Conservation (phyloP, 805 yeast species). For the Wickerhamiella kazuoi region DNA sequence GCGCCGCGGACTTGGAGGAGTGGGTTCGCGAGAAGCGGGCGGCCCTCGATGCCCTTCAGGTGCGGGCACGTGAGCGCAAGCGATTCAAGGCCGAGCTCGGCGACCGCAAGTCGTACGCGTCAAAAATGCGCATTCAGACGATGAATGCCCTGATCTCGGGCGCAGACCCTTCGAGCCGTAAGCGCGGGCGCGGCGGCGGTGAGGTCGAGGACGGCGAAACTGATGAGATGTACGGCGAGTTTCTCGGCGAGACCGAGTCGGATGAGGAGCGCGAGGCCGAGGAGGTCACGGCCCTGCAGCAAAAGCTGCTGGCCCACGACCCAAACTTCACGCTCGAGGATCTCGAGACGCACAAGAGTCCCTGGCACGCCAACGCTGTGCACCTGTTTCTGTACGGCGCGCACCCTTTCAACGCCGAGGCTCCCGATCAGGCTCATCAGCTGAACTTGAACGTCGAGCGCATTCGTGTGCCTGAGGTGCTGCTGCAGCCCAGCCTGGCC, state of each 20-base stretch:
- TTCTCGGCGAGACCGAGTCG: constrained; percentile 32
- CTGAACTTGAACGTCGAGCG: constrained; percentile 81
- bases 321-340: constrained; percentile 76
- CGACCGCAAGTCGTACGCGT: constrained; percentile 79
- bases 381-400: constrained; percentile 88
- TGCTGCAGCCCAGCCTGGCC: constrained; percentile 84
- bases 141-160: constrained; percentile 76
- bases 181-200: constrained; percentile 54
- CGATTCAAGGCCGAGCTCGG: constrained; percentile 60
- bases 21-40: constrained; percentile 65
- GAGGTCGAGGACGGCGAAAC: constrained; percentile 83
- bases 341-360: constrained; percentile 60
- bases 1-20: constrained; percentile 49
- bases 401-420: constrained; percentile 63
- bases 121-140: constrained; percentile 82
- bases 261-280: constrained; percentile 50
- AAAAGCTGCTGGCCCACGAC: constrained; percentile 60
- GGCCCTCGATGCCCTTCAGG: constrained; percentile 41
- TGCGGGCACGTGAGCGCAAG: constrained; percentile 44
- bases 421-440: constrained; percentile 75
- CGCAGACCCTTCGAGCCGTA: constrained; percentile 14
- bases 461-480: constrained; percentile 76
- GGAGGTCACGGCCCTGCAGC: constrained; percentile 35
- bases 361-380: constrained; percentile 64
- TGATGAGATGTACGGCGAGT: constrained; percentile 20